Evolutionary conservation across 2,329 filamentous ascomycete genomes (phyloP).

Genomic region (Diaporthe amygdali): DNA sequence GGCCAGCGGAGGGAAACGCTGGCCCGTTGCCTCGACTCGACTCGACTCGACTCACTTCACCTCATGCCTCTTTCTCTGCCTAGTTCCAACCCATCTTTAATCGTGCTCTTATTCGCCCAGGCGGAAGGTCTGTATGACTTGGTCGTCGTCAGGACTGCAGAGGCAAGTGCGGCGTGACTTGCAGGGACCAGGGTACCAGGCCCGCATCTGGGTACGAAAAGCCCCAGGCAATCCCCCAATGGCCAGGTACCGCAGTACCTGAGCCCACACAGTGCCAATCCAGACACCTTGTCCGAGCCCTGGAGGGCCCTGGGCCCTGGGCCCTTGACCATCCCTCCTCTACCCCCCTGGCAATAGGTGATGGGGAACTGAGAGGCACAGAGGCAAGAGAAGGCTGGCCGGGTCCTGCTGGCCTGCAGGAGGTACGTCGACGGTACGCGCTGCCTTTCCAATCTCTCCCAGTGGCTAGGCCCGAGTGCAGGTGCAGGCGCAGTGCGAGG

Average conservation of each 20-base stretch:
- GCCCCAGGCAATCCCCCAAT: background rate
- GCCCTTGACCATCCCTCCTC: too few species aligned
- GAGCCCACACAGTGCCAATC: conserved; percentile 5
- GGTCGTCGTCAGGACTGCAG: background rate
- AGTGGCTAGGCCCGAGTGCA: background rate
- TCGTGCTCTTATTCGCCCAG: background rate
- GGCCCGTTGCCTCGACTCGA: background rate
- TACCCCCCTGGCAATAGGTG: background rate
- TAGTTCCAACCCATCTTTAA: conserved; percentile 1
- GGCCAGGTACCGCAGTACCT: conserved; percentile 9
- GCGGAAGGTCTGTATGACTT: background rate
- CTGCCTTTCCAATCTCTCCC: background rate
- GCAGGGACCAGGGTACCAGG: conserved; percentile 9
- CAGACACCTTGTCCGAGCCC: background rate
- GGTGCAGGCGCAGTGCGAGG: background rate
- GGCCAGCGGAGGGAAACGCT: background rate
- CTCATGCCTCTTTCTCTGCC: too few species aligned
- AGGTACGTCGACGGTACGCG: background rate
- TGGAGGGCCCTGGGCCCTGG: background rate
- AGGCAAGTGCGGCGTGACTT: conserved; percentile 8
- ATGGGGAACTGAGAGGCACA: background rate
- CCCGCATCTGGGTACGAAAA: background rate
- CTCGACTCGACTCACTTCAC: background rate
- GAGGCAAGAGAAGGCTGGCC: background rate
- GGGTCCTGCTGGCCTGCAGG: conserved; percentile 6